A percentile compares a stretch with the other conserved stretches of the same genome.
Conservation (phyloP, 73 alveolate species). For the Uronychia binucleata region DNA sequence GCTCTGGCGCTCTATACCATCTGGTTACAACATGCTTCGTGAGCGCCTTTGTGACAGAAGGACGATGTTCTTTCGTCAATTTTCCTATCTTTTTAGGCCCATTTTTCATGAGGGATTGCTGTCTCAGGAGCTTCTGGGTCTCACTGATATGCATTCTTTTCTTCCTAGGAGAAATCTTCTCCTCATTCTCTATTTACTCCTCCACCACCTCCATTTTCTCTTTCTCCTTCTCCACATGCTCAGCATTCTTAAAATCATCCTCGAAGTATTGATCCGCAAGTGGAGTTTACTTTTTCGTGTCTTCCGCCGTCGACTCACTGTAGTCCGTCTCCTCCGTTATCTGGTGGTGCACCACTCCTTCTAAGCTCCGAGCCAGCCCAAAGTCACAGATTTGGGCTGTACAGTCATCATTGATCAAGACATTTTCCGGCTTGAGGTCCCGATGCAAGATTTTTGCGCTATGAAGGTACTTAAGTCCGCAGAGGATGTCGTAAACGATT, state of each 20-base stretch:
- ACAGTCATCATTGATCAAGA: conserved; percentile 80
- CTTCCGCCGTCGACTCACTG: background rate
- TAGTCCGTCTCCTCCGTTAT: background rate
- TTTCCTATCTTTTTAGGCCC: background rate
- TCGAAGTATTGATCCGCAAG: background rate
- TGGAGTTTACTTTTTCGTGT: background rate
- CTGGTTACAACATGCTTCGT: conserved; percentile 97
- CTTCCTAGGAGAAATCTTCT: background rate
- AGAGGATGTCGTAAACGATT: conserved; percentile 68
- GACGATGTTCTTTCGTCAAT: background rate
- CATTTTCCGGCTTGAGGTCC: conserved; percentile 91
- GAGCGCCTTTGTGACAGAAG: conserved; percentile 28
- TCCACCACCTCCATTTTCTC: background rate
- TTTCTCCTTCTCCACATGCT: background rate
- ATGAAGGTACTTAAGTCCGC: conserved; percentile 84
- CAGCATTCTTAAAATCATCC: background rate
- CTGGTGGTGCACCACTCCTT: background rate
- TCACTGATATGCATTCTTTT: background rate
- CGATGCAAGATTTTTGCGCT: conserved; percentile 86
- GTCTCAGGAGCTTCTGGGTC: background rate
- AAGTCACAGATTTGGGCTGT: conserved; percentile 89
- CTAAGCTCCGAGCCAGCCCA: conserved; percentile 75
- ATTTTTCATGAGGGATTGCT: background rate
- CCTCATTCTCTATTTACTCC: background rate
- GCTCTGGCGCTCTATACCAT: conserved; percentile 99